Evolutionary conservation across 1,284 basidiomycete species (phyloP).

Genomic region (Naganishia sp.): DNA sequence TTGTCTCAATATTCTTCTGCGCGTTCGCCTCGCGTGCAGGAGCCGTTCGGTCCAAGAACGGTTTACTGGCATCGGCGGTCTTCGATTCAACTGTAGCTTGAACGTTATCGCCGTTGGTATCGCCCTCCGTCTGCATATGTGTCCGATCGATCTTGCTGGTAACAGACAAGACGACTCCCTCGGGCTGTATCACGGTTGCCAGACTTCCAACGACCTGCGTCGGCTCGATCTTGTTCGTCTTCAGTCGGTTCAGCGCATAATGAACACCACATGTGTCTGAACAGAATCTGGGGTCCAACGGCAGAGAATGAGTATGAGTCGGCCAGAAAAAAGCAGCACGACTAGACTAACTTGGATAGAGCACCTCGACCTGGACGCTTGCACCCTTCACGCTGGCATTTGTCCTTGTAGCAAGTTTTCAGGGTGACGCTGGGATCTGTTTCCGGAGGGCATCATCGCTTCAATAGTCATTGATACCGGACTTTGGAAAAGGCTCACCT

Average conservation of each 20-base stretch:
- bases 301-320: background rate
- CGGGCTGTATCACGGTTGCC: conserved; percentile 15
- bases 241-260: conserved; percentile 18
- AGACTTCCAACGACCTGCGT: conserved; percentile 21
- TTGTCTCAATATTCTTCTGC: background rate
- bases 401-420: conserved; percentile 42
- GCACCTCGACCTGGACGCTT: conserved; percentile 38
- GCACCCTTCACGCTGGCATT: conserved; percentile 47
- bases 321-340: no score
- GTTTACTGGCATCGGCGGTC: background rate
- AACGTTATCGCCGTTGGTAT: background rate
- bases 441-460: background rate
- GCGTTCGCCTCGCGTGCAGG: conserved; percentile 9
- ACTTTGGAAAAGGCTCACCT: conserved; percentile 35
- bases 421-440: conserved; percentile 38
- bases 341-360: conserved; percentile 47
- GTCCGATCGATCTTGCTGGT: background rate
- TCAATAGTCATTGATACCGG: background rate
- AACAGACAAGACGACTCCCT: conserved; percentile 11
- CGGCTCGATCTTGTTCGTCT: conserved; percentile 17
- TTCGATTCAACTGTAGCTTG: background rate
- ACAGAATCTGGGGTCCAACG: conserved; percentile 8
- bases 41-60: conserved; percentile 18
- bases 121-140: background rate
- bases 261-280: conserved; percentile 28